phyloP scores from a whole-genome alignment of 1,139 yeast species.

The Pneumocystis sp. region DNA sequence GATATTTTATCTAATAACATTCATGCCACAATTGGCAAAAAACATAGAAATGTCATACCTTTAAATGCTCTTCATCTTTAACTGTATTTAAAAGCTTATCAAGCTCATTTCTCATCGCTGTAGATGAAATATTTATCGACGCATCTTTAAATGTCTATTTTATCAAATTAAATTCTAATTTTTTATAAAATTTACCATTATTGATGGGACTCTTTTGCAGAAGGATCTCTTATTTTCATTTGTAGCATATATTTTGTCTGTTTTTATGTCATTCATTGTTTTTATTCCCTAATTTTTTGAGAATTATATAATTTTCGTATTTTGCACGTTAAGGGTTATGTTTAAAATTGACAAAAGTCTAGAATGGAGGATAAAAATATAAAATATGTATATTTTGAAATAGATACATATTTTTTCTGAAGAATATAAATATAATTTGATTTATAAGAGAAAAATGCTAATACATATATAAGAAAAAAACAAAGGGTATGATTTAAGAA shows the following conservation, averaged over 20 bases:
- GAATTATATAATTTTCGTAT: background rate
- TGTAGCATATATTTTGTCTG: no score
- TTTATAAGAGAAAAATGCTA: no score
- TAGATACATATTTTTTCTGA: background rate
- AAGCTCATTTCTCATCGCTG: slow-evolving; percentile 93
- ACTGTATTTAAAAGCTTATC: slow-evolving; percentile 78
- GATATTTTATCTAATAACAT: background rate
- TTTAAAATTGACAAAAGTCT: background rate
- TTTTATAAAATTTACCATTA: background rate
- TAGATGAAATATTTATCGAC: slow-evolving; percentile 90
- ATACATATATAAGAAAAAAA: no score
- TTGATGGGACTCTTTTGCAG: background rate
- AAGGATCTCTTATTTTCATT: background rate
- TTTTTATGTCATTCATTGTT: background rate
- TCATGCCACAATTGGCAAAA: background rate
- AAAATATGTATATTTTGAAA: background rate
- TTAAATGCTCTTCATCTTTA: slow-evolving; percentile 37
- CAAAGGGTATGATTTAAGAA: no score
- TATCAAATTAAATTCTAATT: background rate
- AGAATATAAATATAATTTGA: background rate
- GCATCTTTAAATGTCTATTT: slow-evolving; percentile 70
- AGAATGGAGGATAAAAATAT: background rate
- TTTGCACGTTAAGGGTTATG: background rate
- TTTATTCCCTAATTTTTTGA: background rate
- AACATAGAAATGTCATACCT: slow-evolving; percentile 11